These are phyloP conservation scores for Exophiala bonariae DNA, from an alignment of 2,329 filamentous ascomycete genomes.

Conservation along the genomic window DNA sequence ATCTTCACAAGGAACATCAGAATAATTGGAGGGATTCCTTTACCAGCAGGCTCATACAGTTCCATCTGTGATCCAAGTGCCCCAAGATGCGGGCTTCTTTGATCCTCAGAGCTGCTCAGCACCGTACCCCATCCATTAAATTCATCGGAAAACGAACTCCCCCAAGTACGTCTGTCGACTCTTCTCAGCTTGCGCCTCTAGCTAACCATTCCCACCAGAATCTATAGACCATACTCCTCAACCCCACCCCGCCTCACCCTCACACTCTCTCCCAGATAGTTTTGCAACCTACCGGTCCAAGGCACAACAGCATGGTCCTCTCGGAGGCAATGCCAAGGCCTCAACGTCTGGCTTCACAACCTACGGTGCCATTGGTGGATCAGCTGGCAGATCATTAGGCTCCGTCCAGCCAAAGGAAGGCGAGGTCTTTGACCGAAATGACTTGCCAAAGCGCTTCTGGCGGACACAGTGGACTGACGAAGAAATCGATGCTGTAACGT, in stretches of 20 bases:
- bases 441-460: constrained; percentile 83
- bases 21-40: no score
- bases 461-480: constrained; percentile 69
- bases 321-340: constrained; percentile 35
- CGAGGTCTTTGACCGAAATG: constrained; percentile 81
- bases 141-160: constrained; percentile 49
- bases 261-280: constrained; percentile 59
- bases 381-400: constrained; percentile 70
- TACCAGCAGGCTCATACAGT: no score
- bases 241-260: constrained; percentile 60
- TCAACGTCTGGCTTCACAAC: constrained; percentile 26
- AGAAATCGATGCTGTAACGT: constrained; percentile 96
- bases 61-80: not conserved
- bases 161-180: constrained; percentile 39
- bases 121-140: constrained; percentile 50
- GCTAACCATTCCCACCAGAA: constrained; percentile 31
- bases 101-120: constrained; percentile 39
- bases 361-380: constrained; percentile 54
- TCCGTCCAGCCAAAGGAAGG: constrained; percentile 70
- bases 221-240: constrained; percentile 56
- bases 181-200: not conserved
- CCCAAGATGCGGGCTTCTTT: constrained; percentile 43
- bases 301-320: constrained; percentile 66
- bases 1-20: no score
- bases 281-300: constrained; percentile 60